Conservation (phyloP, 2,329 filamentous ascomycete species). For the Trichoderma aggressivum region DNA sequence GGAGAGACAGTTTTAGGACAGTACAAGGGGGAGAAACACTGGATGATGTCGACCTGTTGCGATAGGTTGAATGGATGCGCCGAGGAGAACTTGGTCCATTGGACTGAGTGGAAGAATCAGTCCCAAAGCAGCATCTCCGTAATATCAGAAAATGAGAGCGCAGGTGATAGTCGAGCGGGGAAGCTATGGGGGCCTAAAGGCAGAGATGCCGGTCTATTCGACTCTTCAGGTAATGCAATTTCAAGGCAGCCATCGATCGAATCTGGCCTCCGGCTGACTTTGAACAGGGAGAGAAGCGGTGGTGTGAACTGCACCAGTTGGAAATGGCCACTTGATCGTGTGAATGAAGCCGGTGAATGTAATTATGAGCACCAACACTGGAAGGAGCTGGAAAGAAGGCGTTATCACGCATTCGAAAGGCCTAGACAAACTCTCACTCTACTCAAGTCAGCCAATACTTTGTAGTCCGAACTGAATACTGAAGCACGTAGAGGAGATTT, state of each 20-base stretch:
- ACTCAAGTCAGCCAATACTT: neutral
- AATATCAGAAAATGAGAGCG: neutral
- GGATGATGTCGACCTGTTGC: neutral
- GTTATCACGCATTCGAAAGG: neutral
- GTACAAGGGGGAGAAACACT: neutral
- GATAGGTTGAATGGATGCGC: neutral
- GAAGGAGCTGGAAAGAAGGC: neutral
- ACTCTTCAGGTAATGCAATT: neutral
- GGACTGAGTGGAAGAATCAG: neutral
- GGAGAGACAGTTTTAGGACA: neutral
- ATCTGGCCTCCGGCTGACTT: neutral
- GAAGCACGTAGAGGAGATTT: neutral
- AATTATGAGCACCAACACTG: neutral
- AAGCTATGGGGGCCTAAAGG: neutral
- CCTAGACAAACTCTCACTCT: neutral
- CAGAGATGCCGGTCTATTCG: neutral
- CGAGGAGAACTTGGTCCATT: neutral
- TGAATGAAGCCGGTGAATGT: neutral
- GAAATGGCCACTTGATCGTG: neutral
- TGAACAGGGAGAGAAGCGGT: neutral
- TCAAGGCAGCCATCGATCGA: neutral
- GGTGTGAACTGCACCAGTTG: neutral
- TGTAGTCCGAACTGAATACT: neutral
- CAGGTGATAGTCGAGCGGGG: neutral
- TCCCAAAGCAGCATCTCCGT: neutral